Conservation (phyloP, 2,329 filamentous ascomycete species). For the Acrocalymma vagum region DNA sequence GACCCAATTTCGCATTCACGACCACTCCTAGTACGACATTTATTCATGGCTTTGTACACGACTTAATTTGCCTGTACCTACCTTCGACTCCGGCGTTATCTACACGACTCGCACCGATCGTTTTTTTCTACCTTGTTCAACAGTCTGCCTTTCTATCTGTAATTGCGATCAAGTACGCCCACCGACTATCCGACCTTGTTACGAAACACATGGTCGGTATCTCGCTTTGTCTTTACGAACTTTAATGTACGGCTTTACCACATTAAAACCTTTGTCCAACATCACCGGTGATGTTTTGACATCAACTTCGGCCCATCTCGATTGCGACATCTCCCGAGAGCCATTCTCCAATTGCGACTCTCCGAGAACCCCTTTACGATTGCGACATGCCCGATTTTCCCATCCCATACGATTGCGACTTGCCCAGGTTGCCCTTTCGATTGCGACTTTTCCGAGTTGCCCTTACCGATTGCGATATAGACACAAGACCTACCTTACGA, state of each 20-base stretch:
- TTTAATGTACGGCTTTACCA: slow-evolving; percentile 37
- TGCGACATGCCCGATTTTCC: slow-evolving; percentile 7
- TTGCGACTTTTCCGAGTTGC: slow-evolving; percentile 23
- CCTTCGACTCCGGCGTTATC: neutral
- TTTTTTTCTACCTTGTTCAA: no score
- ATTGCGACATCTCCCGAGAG: slow-evolving; percentile 1
- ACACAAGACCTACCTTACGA: no score
- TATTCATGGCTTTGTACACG: slow-evolving; percentile 3
- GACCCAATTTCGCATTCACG: slow-evolving; percentile 14
- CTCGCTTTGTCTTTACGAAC: slow-evolving; percentile 21
- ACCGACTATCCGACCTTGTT: no score
- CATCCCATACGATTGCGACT: slow-evolving; percentile 9
- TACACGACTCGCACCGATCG: no score
- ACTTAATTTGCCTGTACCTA: neutral
- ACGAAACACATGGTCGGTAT: no score
- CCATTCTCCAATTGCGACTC: slow-evolving; percentile 21
- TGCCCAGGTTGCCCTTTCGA: no score
- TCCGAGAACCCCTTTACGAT: slow-evolving; percentile 16
- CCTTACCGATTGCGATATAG: neutral
- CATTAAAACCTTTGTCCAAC: slow-evolving; percentile 21
- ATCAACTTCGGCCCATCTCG: no score
- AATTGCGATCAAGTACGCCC: no score
- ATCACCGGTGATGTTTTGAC: slow-evolving; percentile 29
- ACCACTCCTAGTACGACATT: neutral
- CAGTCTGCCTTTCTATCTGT: no score